Evolutionary conservation across 2,329 filamentous ascomycete genomes (phyloP).

Genomic region (Biscogniauxia marginata): DNA sequence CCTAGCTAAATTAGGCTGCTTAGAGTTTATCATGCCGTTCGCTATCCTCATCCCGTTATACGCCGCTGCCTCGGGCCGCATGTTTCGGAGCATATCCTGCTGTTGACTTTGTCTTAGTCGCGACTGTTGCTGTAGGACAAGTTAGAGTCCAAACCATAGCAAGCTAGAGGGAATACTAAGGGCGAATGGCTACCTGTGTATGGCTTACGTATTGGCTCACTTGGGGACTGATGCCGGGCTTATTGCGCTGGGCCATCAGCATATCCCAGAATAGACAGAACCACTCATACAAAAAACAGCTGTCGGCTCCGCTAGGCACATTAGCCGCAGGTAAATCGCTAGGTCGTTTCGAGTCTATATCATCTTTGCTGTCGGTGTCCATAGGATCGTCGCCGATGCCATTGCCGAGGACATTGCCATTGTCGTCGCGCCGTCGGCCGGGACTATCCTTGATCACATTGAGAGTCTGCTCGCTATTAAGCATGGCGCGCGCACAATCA

Average conservation of each 20-base stretch:
- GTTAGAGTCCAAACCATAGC: slow-evolving; percentile 23
- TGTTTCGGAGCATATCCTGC: slow-evolving; percentile 72
- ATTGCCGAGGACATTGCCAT: slow-evolving; percentile 65
- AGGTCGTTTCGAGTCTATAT: slow-evolving; percentile 70
- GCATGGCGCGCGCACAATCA: slow-evolving; percentile 75
- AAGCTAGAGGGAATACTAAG: slow-evolving; percentile 8
- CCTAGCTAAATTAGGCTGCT: slow-evolving; percentile 64
- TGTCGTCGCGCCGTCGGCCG: slow-evolving; percentile 64
- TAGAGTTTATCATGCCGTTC: slow-evolving; percentile 61
- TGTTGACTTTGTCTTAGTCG: slow-evolving; percentile 74
- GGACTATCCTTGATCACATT: slow-evolving; percentile 68
- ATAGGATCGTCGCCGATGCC: slow-evolving; percentile 72
- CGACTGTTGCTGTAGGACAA: slow-evolving; percentile 56
- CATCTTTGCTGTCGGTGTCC: slow-evolving; percentile 81
- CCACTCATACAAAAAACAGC: slow-evolving; percentile 94
- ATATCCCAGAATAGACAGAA: slow-evolving; percentile 98
- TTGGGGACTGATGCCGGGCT: slow-evolving; percentile 56
- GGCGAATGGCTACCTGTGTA: slow-evolving; percentile 66
- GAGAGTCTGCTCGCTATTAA: slow-evolving; percentile 64
- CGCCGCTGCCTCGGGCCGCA: slow-evolving; percentile 54
- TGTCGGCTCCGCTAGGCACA: slow-evolving; percentile 64
- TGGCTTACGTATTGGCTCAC: slow-evolving; percentile 77
- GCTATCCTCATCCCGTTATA: slow-evolving; percentile 59
- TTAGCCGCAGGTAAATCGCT: slow-evolving; percentile 77
- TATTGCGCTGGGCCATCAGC: slow-evolving; percentile 76